Conservation (phyloP, 2,329 filamentous ascomycete species). For the Zasmidium cellare region DNA sequence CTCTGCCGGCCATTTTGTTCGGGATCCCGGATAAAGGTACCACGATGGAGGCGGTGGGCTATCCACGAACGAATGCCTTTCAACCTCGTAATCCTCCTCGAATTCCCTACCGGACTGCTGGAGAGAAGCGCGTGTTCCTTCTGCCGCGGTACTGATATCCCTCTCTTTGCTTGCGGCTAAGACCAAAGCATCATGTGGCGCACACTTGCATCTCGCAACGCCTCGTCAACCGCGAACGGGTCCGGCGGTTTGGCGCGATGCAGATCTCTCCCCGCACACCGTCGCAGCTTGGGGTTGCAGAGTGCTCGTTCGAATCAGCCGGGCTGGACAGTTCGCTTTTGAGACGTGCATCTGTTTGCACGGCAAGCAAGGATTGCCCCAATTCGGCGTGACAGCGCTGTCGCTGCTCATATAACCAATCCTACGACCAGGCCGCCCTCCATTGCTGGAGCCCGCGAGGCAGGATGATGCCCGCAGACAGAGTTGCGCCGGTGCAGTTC, state of each 20-base stretch:
- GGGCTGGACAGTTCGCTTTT: background rate
- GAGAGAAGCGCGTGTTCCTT: background rate
- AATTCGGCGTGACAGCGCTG: background rate
- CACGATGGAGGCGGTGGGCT: too few relatives aligned
- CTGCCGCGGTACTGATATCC: background rate
- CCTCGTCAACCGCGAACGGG: background rate
- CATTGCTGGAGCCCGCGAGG: background rate
- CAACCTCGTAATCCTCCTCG: too few relatives aligned
- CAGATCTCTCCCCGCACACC: slow-evolving; percentile 3
- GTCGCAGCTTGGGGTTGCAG: background rate
- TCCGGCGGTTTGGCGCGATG: slow-evolving; percentile 1
- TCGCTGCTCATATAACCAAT: background rate
- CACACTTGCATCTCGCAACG: background rate
- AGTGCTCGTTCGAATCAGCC: background rate
- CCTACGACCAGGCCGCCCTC: background rate
- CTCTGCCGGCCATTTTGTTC: background rate
- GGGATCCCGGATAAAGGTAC: too few relatives aligned
- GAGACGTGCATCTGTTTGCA: background rate
- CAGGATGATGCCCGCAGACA: background rate
- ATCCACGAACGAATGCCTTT: too few relatives aligned
- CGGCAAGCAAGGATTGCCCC: background rate
- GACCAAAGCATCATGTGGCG: background rate
- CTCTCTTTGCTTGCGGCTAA: background rate
- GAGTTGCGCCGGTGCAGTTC: background rate
- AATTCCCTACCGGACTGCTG: background rate